Evolutionary conservation across 306 rosid genomes (phyloP).

Genomic region (Dalbergia oliveri): DNA sequence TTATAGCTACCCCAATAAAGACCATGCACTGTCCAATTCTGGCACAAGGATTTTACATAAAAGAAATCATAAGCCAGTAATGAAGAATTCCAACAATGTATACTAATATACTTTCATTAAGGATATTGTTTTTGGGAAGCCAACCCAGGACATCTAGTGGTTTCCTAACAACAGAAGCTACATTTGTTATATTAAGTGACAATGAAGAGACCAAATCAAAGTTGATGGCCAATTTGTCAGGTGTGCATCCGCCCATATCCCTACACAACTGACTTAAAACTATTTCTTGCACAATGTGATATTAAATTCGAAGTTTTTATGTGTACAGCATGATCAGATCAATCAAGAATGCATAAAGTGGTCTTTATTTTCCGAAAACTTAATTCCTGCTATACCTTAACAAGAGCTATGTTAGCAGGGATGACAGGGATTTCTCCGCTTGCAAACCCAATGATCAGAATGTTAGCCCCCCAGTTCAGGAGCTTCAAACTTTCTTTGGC

Average conservation of each 20-base stretch:
- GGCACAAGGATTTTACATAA: conserved; percentile 43
- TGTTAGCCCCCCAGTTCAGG: conserved; percentile 91
- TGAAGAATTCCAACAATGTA: neutral
- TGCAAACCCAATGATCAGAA: conserved; percentile 93
- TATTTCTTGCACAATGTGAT: conserved; percentile 11
- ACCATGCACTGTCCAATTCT: conserved; percentile 99
- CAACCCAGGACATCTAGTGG: conserved; percentile 17
- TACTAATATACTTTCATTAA: neutral
- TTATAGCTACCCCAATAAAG: conserved; percentile 97
- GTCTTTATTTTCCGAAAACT: conserved; percentile 18
- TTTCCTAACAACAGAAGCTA: conserved; percentile 25
- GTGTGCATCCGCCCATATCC: conserved; percentile 28
- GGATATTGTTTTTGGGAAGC: conserved; percentile 25
- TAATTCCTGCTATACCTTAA: conserved; percentile 67
- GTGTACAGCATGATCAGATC: conserved; percentile 35
- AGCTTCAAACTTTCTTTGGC: conserved; percentile 76
- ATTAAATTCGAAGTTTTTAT: conserved; percentile 11
- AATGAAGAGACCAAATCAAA: conserved; percentile 17
- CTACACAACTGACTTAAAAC: conserved; percentile 12
- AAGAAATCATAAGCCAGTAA: conserved; percentile 12
- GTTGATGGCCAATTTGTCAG: conserved; percentile 8
- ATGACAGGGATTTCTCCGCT: conserved; percentile 93
- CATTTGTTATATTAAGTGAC: neutral
- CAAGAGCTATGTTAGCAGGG: conserved; percentile 93
- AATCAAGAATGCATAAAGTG: conserved; percentile 29